Base-by-base conservation (phyloP, 169 alveolate species). In the Eimeria acervulina region DNA sequence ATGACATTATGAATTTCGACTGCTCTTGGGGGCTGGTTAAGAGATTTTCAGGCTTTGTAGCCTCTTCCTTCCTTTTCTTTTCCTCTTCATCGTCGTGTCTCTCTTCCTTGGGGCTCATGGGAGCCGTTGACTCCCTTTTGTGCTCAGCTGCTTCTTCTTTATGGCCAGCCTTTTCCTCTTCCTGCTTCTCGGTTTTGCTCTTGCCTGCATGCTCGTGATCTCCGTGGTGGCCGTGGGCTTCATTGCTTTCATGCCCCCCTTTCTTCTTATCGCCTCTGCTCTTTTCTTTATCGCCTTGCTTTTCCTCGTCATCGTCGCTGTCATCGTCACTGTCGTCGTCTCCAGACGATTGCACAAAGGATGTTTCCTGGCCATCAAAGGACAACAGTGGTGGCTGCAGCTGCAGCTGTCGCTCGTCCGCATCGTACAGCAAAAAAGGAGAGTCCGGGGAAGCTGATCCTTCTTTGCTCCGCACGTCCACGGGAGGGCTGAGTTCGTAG, bases 1-100 rank as follows among this genome's bases (percentile, higher is more conserved):
- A 51, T 15, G 70, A 8, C 47, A 61, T 83, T 51, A 83, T 83
- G 76, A 51, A 83, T 51, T 52, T 83, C 31, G 91, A 83, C 21
- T 83, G 91, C 28, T 83, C 91, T 52, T 83, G 52, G 21, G 91
- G 91, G 74, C 91, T 83, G 12, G 74, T 52, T 23, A 83, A 59
- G 36, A 83, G 91, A 38, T 52, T 83, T 83, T 83, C 91, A 38
- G 51, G 51, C 7, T 83, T n/a, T 42, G 59, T 13, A 7, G n/a
- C 40, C 38, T 78, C 63, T 17, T 38, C 38, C 40, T 42, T 51
- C 66, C 19, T 26, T 23, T 78, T n/a, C 66, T 78, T 78, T 44
- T 23, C 66, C 36, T 78, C 68, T 44, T 40, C 51, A 13, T 38
- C 87, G 5, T 42, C 89, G 4, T 83, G 47, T 28, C n/a, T 28